phyloP scores from a whole-genome alignment of 768 basidiomycete species.

The Podaxis mareebaensis region DNA sequence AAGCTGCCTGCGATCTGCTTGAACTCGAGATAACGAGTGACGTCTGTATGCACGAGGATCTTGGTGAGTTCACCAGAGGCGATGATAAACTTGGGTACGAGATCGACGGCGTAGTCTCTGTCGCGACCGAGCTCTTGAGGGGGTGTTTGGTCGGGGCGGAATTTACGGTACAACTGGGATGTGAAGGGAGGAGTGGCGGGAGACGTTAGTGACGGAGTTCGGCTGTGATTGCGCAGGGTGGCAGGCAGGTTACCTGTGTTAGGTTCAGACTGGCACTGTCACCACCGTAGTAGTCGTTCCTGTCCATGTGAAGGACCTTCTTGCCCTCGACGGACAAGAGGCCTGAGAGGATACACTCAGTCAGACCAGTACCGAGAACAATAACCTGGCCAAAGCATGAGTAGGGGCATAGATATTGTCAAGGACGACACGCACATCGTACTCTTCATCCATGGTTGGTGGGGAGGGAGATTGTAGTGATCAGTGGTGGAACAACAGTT shows the following conservation, averaged over 20 bases:
- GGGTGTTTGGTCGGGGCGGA: slow-evolving; percentile 73
- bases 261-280: slow-evolving; percentile 97
- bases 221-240: background rate
- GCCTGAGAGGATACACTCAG: slow-evolving; percentile 98
- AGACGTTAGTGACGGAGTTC: background rate
- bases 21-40: slow-evolving; percentile 98
- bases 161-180: slow-evolving; percentile 90
- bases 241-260: slow-evolving; percentile 70
- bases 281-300: slow-evolving; percentile 98
- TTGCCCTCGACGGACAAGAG: slow-evolving; percentile 99
- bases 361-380: slow-evolving; percentile 94
- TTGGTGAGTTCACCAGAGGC: slow-evolving; percentile 96
- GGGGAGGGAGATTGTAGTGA: slow-evolving; percentile 18
- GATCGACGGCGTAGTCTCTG: slow-evolving; percentile 96
- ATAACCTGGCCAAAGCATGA: slow-evolving; percentile 56
- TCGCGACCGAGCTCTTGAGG: slow-evolving; percentile 91
- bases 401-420: slow-evolving; percentile 20
- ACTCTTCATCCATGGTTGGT: slow-evolving; percentile 93
- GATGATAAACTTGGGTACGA: slow-evolving; percentile 99
- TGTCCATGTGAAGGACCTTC: slow-evolving; percentile 98
- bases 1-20: slow-evolving; percentile 99
- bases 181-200: background rate
- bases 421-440: slow-evolving; percentile 64
- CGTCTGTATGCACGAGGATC: slow-evolving; percentile 98
- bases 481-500: slow-evolving; percentile 27